Base-by-base conservation (phyloP, 352 stramenopile genomes). In the Phytophthora sojae region DNA sequence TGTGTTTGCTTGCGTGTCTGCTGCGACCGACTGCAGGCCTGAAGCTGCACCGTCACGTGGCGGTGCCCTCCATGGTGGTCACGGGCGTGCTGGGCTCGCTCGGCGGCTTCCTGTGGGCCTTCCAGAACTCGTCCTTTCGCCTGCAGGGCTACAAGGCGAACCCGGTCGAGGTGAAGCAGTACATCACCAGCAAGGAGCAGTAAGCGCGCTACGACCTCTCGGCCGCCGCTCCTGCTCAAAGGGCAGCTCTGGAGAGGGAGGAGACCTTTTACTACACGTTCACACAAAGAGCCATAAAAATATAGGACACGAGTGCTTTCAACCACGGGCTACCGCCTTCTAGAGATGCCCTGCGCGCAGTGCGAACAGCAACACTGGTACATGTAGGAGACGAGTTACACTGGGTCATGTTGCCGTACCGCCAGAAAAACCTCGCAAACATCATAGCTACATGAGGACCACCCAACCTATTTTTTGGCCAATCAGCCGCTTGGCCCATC, bases 51-150 rank as follows among this genome's bases (percentile, higher is more conserved):
- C 81, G 82, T 61, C 75, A 75, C 39, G 77, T 94, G 42, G 84
- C 75, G 6, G 72, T 83, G 32, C 88, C 88, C 23, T 91, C 88
- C 45, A 93, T 92, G 83, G 83, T 84, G 57, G 86, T 92, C 25
- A 96, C 85, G 25, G 88, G 88, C 26, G 12, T 94, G 15, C 69
- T 96, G 19, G 88, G 88, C 73, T 92, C 83, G 32, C 67, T 94
- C 45, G 88, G 86, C 49, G 88, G 86, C 63, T 92, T 91, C 64
- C 45, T 96, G 70, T 92, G 79, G 80, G 85, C 88, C 29, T 96
- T 87, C 73, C 86, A 96, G 80, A 94, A 85, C 78, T 94, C 86
- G 64, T 88, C 78, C 29, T 90, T 93, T 71, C 84, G 86, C 70
- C 83, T 96, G 50, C 84, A 94, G 75, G 87, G 89, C 47, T 93